Evolutionary conservation across 371 early-diverging fungal species (phyloP).

Genomic region (Umbelopsis sp.): DNA sequence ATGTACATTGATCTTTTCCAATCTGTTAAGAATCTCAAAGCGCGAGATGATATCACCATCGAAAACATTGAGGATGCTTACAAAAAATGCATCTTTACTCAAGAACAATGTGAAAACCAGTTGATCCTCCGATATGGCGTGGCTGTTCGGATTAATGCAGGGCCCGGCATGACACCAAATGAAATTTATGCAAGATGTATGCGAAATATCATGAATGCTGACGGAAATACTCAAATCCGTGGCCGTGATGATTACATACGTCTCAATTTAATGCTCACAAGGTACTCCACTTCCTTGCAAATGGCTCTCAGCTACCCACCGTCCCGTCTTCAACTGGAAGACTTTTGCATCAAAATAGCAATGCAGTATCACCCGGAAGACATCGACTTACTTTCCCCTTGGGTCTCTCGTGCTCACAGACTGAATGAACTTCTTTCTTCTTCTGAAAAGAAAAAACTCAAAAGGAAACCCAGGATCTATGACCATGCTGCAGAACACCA

Average conservation of each 20-base stretch:
- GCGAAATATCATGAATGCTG: constrained; percentile 13
- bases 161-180: neutral
- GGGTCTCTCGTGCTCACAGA: neutral
- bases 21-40: neutral
- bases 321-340: neutral
- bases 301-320: constrained; percentile 4
- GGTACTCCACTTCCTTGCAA: neutral
- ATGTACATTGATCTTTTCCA: constrained; percentile 10
- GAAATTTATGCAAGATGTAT: constrained; percentile 8
- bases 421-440: neutral
- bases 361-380: neutral
- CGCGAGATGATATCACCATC: neutral
- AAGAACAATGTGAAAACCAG: constrained; percentile 1
- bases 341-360: neutral
- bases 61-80: neutral
- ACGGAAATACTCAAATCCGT: neutral
- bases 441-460: no score
- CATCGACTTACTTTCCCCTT: neutral
- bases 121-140: neutral
- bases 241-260: neutral
- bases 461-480: neutral
- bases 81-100: neutral
- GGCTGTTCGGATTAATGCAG: neutral
- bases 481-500: neutral
- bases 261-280: neutral